Conservation (phyloP, 768 basidiomycete genomes). For the Mrakia frigida region DNA sequence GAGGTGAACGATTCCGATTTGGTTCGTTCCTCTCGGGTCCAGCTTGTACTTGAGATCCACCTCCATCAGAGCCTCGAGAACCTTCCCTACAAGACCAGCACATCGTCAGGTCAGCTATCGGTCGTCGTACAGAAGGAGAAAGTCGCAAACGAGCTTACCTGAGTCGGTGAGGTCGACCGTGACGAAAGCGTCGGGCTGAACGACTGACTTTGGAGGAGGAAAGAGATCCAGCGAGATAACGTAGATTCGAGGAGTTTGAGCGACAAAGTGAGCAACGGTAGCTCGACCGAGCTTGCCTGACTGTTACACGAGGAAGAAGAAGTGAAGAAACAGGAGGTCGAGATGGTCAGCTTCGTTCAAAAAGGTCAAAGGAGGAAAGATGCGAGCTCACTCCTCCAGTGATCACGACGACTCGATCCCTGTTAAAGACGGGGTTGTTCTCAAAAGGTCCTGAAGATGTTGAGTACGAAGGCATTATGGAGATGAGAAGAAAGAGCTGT, state of each 20-base stretch:
- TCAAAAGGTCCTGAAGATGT: conserved; percentile 9
- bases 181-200: conserved; percentile 8
- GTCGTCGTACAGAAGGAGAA: too few species aligned
- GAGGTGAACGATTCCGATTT: conserved; percentile 30
- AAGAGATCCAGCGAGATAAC: conserved; percentile 7
- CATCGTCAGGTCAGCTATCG: background rate
- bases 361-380: background rate
- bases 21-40: background rate
- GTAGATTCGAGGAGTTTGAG: conserved; percentile 7
- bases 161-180: conserved; percentile 9
- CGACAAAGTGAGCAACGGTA: conserved; percentile 13
- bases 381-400: conserved; percentile 1
- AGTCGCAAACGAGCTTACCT: background rate
- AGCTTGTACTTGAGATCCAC: conserved; percentile 19
- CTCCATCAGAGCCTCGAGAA: conserved; percentile 2
- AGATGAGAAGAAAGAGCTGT: background rate
- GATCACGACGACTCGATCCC: conserved; percentile 7
- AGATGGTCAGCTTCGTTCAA: background rate
- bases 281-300: conserved; percentile 13
- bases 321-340: background rate
- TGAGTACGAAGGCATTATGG: conserved; percentile 1
- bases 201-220: conserved; percentile 2
- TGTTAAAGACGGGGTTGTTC: conserved; percentile 6
- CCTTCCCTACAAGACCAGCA: background rate
- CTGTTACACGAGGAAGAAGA: background rate